Conservation (phyloP, 2,329 filamentous ascomycete genomes). For the Ophiostoma tasmaniense region DNA sequence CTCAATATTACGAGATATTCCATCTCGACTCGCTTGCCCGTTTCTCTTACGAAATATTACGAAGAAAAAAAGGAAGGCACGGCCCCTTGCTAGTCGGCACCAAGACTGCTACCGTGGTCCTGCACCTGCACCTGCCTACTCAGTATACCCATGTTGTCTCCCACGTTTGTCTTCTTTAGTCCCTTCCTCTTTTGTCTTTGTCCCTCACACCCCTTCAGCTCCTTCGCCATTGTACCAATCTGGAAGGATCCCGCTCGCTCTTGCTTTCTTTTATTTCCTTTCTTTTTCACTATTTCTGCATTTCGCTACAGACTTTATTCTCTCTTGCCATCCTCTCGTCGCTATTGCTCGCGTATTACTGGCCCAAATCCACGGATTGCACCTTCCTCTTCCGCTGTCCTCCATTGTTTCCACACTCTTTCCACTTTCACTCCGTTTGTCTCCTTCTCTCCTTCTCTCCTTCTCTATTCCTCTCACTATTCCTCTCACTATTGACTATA, state of each 20-base stretch:
- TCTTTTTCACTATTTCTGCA: background rate
- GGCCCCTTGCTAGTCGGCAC: background rate
- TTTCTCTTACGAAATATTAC: background rate
- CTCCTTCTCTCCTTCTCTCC: background rate
- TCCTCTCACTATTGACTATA: background rate
- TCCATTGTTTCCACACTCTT: background rate
- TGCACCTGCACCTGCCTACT: background rate
- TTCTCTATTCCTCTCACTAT: background rate
- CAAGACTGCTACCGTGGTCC: background rate
- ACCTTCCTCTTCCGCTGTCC: background rate
- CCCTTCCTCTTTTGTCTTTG: no score
- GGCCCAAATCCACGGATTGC: background rate
- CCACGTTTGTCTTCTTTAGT: background rate
- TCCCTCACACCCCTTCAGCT: background rate
- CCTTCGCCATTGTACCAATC: background rate
- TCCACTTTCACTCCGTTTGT: background rate
- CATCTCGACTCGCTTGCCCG: background rate
- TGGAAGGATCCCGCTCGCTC: background rate
- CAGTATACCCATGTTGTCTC: background rate
- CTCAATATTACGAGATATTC: background rate
- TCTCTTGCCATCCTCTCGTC: background rate
- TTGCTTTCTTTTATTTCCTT: background rate
- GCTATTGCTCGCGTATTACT: background rate
- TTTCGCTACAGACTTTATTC: background rate
- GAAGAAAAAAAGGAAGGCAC: background rate